phyloP scores from a whole-genome alignment of 2,329 filamentous ascomycete genomes.

The Domatiomyces catenatus region DNA sequence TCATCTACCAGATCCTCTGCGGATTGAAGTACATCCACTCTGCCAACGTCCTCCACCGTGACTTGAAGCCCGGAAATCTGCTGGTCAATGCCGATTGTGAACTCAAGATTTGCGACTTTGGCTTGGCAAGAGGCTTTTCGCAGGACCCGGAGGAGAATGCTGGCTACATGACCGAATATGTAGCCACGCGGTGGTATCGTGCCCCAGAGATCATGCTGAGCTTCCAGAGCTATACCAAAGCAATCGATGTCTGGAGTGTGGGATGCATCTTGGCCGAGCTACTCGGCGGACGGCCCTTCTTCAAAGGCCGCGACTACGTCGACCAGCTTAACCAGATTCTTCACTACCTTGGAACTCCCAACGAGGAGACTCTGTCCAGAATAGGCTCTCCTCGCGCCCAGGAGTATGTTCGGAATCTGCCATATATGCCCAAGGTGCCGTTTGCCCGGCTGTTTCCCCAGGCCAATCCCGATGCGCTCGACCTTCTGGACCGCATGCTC shows the following conservation, averaged over 20 bases:
- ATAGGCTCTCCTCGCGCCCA: constrained; percentile 93
- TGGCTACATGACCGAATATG: constrained; percentile 99
- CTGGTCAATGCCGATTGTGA: constrained; percentile 98
- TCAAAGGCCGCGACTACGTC: constrained; percentile 98
- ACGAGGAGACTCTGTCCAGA: constrained; percentile 80
- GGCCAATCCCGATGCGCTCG: constrained; percentile 88
- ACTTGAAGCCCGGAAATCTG: constrained; percentile 91
- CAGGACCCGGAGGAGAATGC: constrained; percentile 96
- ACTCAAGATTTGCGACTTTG: constrained; percentile 98
- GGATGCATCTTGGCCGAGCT: constrained; percentile 95
- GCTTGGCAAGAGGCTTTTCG: constrained; percentile 88
- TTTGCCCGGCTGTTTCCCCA: constrained; percentile 82
- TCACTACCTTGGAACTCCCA: constrained; percentile 91
- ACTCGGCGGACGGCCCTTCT: constrained; percentile 89
- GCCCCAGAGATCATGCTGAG: constrained; percentile 98
- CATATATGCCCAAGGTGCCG: constrained; percentile 82
- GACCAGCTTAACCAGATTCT: constrained; percentile 99
- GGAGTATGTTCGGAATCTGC: constrained; percentile 94
- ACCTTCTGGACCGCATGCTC: constrained; percentile 91
- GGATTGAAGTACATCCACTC: constrained; percentile 99
- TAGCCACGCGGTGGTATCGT: constrained; percentile 96
- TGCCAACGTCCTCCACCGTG: constrained; percentile 90
- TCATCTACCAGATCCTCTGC: constrained; percentile 99
- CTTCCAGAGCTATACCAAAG: constrained; percentile 99
- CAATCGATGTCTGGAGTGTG: constrained; percentile 99